Conservation (phyloP, 163 green algal genomes). For the Scenedesmus sp. region DNA sequence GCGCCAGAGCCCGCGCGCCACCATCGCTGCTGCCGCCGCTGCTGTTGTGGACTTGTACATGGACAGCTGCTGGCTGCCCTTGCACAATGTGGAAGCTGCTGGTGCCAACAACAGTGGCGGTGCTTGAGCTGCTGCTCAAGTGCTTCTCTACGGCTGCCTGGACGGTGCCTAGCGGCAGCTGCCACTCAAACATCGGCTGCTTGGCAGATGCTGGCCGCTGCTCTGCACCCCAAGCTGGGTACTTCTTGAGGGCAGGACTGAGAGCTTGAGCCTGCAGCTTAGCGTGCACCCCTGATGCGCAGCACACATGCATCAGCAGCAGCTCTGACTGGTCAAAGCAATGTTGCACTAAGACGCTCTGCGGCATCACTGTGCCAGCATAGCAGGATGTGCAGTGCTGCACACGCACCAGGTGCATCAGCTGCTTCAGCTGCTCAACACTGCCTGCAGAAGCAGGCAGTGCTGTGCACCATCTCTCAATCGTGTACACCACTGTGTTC, state of each 20-base stretch:
- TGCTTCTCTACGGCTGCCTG: background rate
- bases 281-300: too few relatives aligned
- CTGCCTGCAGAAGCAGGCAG: background rate
- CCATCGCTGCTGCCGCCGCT: too few relatives aligned
- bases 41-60: too few relatives aligned
- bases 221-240: background rate
- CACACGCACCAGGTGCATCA: slow-evolving; percentile 3
- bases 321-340: background rate
- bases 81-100: too few relatives aligned
- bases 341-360: background rate
- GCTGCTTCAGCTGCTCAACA: background rate
- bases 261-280: background rate
- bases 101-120: too few relatives aligned
- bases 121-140: background rate
- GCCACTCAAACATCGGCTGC: background rate
- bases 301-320: background rate
- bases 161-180: background rate
- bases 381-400: background rate
- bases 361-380: background rate
- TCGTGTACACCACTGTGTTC: slow-evolving; percentile 4
- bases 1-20: too few relatives aligned
- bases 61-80: too few relatives aligned
- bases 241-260: background rate
- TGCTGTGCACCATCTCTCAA: background rate
- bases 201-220: background rate